Evolutionary conservation across 306 rosid genomes (phyloP), one percentile per base, ranked within the genome.

Genomic region (Bauhinia variegata): DNA sequence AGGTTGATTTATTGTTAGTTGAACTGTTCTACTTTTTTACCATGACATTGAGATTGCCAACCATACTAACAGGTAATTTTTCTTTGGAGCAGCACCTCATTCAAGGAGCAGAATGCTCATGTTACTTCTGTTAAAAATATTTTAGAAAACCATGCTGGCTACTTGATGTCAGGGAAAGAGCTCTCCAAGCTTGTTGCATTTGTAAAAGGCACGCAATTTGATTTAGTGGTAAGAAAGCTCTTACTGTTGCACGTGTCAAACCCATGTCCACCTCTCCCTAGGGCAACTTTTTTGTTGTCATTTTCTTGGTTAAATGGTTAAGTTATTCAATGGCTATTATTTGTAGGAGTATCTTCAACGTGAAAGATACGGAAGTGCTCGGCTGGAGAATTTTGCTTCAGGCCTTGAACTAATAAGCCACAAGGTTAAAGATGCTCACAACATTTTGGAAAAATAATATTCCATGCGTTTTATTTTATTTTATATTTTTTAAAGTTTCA

Each of bases 161-260:
- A 84, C 80, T 76, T 93, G 77, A 93, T 93, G 97, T 81, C 97
- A 4, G 97, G 88, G 57, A 93, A 93, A 79, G 96, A 93, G 79
- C 97, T 88, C 38, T 90, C 99, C 48, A 93, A 90, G 85, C 99
- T 93, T 65, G 99, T 93, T 36, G 97, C 97, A 63, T 93, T 93
- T 77, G 99, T 88, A 73, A 86, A 93, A 72, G 96, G 97, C 82
- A 86, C 99, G 71, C 99, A 86, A 77, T 90, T 93, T 83, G 99
- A 90, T 86, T 86, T 93, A 73, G 97, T 93, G 85, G 99, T 93
- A 79, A 77, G 81, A 75, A 49, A 60, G 49, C 63, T 73, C 62
- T 73, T 69, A 28, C 71, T 19, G 51, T 31, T 60, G 47, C 37
- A 49, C 60, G 56, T 70, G 65, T 54, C 59, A 67, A 67, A 41